Conservation (phyloP, 2,329 filamentous ascomycete species). For the Macrophomina tecta region DNA sequence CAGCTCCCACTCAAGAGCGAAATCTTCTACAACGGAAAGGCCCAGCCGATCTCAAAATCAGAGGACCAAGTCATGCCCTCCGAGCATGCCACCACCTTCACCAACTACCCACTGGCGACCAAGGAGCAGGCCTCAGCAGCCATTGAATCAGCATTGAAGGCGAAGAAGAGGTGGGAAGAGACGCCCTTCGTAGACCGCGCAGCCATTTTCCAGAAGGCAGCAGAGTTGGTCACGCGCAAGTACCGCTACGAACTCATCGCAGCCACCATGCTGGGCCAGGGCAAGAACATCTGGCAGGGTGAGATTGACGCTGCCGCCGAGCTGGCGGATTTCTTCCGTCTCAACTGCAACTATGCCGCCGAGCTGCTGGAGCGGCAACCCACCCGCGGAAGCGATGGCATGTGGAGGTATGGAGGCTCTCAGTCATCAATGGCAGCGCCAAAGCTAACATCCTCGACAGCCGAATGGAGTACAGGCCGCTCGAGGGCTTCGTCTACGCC, state of each 20-base stretch:
- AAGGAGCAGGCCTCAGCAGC: conserved; percentile 76
- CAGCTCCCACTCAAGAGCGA: conserved; percentile 39
- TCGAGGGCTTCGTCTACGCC: conserved; percentile 97
- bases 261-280: conserved; percentile 92
- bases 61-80: conserved; percentile 39
- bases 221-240: conserved; percentile 86
- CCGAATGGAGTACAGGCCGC: conserved; percentile 84
- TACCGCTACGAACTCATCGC: conserved; percentile 98
- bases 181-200: conserved; percentile 92
- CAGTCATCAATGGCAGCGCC: not conserved
- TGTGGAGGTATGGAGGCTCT: conserved; percentile 70
- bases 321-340: conserved; percentile 87
- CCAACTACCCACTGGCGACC: conserved; percentile 83
- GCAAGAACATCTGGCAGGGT: conserved; percentile 98
- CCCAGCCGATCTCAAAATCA: conserved; percentile 35
- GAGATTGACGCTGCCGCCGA: conserved; percentile 96
- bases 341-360: conserved; percentile 92
- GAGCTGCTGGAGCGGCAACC: conserved; percentile 90
- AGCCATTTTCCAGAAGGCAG: conserved; percentile 93
- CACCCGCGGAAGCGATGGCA: conserved; percentile 76
- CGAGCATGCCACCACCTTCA: conserved; percentile 72
- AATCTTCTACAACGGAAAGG: conserved; percentile 37
- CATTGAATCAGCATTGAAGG: conserved; percentile 82
- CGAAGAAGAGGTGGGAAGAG: conserved; percentile 83
- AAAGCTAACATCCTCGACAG: conserved; percentile 42